Evolutionary conservation across 306 rosid genomes (phyloP), one percentile per base, ranked within the genome.

Genomic region (Inga leiocalycina): DNA sequence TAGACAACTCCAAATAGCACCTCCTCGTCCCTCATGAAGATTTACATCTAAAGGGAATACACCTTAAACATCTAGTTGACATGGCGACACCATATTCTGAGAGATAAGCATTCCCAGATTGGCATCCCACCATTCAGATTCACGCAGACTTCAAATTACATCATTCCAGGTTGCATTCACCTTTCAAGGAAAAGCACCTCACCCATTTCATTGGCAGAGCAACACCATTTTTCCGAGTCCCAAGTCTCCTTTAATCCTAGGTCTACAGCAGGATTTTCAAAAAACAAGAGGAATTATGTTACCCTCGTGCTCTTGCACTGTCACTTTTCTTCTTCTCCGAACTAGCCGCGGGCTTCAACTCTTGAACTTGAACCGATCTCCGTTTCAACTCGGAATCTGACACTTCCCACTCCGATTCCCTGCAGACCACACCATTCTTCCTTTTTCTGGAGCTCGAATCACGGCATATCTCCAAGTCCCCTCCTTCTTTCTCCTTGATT

Each of bases 361-460:
- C 82, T 62, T 17, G 52, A 3, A 82, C 49, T 71, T 71, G 59
- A 64, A 19, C 83, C 44, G 35, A 59, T n/a, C 45, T 79, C 81
- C 45, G 71, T 41, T 45, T 69, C 69, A 46, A 59, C 77, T 72
- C 83, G n/a, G 83, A 72, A 22, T 48, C 87, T 17, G 74, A 77
- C 66, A 34, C 57, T 59, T 74, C 78, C 44, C 8, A 11, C 3
- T 65, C 66, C 57, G 88, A 82, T 84, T 80, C 86, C 70, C 30
- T 41, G 3, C 67, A 51, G 17, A 39, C 66, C 59, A 0, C 22
- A 34, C 76, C 74, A 30, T 20, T 82, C 81, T 34, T 82, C 77
- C 57, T 85, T 34, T n/a, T 88, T 83, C 10, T 43, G 79, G n/a
- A 64, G 43, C 24, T 75, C 43, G 83, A 71, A n/a, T 16, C 39